Evolutionary conservation across 2,329 filamentous ascomycete species (phyloP).

Genomic region (Aspergillus vadensis): DNA sequence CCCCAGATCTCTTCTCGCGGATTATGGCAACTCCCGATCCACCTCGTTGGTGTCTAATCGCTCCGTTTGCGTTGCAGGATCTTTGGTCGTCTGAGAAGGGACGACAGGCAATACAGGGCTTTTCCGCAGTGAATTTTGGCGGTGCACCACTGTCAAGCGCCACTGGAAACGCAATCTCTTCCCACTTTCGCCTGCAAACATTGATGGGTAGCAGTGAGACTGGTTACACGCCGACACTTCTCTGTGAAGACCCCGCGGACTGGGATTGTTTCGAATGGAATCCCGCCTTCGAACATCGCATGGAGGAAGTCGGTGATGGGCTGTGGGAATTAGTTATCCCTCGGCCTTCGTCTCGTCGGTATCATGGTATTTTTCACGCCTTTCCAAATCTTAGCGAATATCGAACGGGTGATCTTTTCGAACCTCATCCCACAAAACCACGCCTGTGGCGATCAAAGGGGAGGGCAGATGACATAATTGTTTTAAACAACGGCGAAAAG

Average conservation of each 20-base stretch:
- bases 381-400: slow-evolving; percentile 24
- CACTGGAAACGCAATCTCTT: neutral
- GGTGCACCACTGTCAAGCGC: neutral
- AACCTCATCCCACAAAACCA: slow-evolving; percentile 24
- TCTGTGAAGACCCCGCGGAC: slow-evolving; percentile 12
- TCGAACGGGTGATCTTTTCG: slow-evolving; percentile 24
- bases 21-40: neutral
- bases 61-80: slow-evolving; percentile 2
- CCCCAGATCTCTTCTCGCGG: neutral
- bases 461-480: slow-evolving; percentile 44
- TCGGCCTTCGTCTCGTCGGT: neutral
- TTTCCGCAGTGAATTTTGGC: neutral
- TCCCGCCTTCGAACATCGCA: slow-evolving; percentile 15
- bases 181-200: neutral
- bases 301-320: slow-evolving; percentile 21
- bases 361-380: slow-evolving; percentile 20
- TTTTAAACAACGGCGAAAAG: slow-evolving; percentile 39
- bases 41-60: neutral
- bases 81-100: neutral
- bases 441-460: slow-evolving; percentile 25
- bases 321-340: slow-evolving; percentile 24
- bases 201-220: slow-evolving; percentile 9
- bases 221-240: slow-evolving; percentile 12
- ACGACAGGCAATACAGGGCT: neutral
- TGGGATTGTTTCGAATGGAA: slow-evolving; percentile 31